Evolutionary conservation across 2,329 filamentous ascomycete genomes (phyloP), one percentile per base, ranked within the genome.

Genomic region (Magnaporthiopsis incrustans): DNA sequence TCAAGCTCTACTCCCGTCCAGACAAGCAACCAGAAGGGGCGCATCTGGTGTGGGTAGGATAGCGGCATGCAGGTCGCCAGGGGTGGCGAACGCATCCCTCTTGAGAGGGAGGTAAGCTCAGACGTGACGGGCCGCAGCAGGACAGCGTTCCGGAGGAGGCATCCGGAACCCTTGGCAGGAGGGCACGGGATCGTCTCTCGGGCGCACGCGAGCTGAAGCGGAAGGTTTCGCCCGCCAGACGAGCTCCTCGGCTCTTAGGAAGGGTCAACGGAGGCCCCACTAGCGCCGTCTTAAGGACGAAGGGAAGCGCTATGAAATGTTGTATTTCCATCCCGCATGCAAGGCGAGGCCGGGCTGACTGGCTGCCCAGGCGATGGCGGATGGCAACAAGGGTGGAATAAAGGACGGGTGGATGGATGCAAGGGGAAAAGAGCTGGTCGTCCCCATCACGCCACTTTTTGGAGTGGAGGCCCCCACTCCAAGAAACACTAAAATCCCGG

Each of bases 371-470:
- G 3, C 6, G 4, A 30, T 27, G 57, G n/a, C 6, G 57, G 2
- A 58, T 2, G 22, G n/a, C 27, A 35, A 35, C 1, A 25, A 58
- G 27, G 18, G 1, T 4, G n/a, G 27, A 35, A 35, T 1, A 25
- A 58, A 14, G 18, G 33, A 7, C 33, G 33, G 33, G 33, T 30
- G 27, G 27, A 30, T 18, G 57, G 22, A n/a, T 58, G 44, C 15
- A 18, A 50, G 44, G 44, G 15, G 15, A 50, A 50, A 2, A 5
- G 15, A 22, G 44, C 35, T 38, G 35, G 35, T 38, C 35, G 35
- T 38, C 12, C 12, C 57, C 25, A 58, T 58, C 57, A 58, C 57
- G 57, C 57, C 57, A 58, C 57, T 58, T 58, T 58, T 30, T 32
- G 57, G 25, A 53, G 18, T 22, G 44, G 44, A 38, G 11, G 4